phyloP scores from a whole-genome alignment of 805 yeast genomes.

The Yamadazyma paraphyllophila region DNA sequence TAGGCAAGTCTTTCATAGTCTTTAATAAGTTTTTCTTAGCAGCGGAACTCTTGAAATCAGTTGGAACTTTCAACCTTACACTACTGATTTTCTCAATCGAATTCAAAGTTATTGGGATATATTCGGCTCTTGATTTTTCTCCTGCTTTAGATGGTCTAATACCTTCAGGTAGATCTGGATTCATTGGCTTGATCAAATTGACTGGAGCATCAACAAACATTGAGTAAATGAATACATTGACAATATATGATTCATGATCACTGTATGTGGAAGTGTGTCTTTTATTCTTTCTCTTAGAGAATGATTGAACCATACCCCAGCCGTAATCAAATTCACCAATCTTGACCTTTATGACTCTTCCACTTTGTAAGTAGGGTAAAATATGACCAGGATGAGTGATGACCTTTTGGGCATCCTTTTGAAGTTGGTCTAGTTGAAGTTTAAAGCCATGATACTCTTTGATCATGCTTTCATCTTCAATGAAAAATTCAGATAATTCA shows the following conservation, averaged over 20 bases:
- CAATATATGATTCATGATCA: conserved; percentile 88
- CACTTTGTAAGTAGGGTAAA: conserved; percentile 81
- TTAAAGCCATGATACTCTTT: conserved; percentile 81
- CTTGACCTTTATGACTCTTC: conserved; percentile 73
- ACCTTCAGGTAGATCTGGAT: conserved; percentile 81
- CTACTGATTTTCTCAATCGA: conserved; percentile 76
- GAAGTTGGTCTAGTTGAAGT: conserved; percentile 67
- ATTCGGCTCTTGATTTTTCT: conserved; percentile 70
- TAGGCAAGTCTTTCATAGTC: conserved; percentile 74
- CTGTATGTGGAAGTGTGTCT: conserved; percentile 59
- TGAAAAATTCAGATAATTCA: conserved; percentile 46
- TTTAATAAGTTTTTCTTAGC: conserved; percentile 64
- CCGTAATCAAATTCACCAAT: conserved; percentile 73
- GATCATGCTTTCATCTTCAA: conserved; percentile 74
- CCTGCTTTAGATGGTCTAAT: conserved; percentile 78
- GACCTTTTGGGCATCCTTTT: conserved; percentile 73
- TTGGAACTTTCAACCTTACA: conserved; percentile 79
- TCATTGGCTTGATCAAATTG: conserved; percentile 71
- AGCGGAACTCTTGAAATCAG: conserved; percentile 55
- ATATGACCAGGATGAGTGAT: conserved; percentile 89
- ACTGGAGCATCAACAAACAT: conserved; percentile 84
- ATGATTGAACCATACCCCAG: conserved; percentile 91
- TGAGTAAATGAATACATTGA: conserved; percentile 75
- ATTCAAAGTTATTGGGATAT: conserved; percentile 80
- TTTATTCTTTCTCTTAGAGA: conserved; percentile 66